phyloP scores from a whole-genome alignment of 2,329 filamentous ascomycete species.

The Pseudovirgaria hyperparasitica region DNA sequence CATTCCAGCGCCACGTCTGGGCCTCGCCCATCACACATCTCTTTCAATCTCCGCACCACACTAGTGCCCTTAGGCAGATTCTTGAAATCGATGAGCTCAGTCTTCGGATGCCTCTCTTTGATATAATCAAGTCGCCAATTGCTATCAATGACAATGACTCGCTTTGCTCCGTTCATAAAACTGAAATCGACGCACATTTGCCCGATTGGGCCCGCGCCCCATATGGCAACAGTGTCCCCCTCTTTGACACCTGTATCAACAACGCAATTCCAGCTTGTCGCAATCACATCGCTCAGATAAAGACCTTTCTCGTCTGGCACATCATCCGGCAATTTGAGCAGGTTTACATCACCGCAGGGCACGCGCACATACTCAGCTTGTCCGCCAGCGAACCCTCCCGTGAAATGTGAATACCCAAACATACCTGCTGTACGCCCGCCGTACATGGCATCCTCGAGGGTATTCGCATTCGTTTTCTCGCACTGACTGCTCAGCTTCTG shows the following conservation, averaged over 20 bases:
- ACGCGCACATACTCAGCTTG: constrained; percentile 82
- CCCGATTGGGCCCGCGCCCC: constrained; percentile 78
- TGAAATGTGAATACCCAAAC: constrained; percentile 54
- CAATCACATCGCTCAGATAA: constrained; percentile 68
- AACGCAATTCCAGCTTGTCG: constrained; percentile 69
- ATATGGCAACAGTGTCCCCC: constrained; percentile 67
- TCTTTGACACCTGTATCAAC: constrained; percentile 73
- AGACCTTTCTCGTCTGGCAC: constrained; percentile 77
- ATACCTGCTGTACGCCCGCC: constrained; percentile 60
- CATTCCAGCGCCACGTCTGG: constrained; percentile 65
- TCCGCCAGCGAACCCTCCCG: constrained; percentile 74
- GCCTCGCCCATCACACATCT: constrained; percentile 54
- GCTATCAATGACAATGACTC: constrained; percentile 69
- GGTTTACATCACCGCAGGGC: constrained; percentile 67
- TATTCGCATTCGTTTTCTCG: constrained; percentile 66
- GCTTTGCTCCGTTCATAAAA: constrained; percentile 56
- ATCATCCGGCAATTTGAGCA: constrained; percentile 63
- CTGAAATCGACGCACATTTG: constrained; percentile 61
- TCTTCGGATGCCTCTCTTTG: constrained; percentile 48
- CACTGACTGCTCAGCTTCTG: constrained; percentile 70
- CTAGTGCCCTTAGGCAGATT: constrained; percentile 49
- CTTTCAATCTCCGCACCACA: constrained; percentile 60
- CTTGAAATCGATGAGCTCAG: constrained; percentile 58
- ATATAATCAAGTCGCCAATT: constrained; percentile 59
- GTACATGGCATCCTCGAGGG: constrained; percentile 60